Evolutionary conservation across 495 filamentous ascomycete species (phyloP).

Genomic region (Niebla homalea): DNA sequence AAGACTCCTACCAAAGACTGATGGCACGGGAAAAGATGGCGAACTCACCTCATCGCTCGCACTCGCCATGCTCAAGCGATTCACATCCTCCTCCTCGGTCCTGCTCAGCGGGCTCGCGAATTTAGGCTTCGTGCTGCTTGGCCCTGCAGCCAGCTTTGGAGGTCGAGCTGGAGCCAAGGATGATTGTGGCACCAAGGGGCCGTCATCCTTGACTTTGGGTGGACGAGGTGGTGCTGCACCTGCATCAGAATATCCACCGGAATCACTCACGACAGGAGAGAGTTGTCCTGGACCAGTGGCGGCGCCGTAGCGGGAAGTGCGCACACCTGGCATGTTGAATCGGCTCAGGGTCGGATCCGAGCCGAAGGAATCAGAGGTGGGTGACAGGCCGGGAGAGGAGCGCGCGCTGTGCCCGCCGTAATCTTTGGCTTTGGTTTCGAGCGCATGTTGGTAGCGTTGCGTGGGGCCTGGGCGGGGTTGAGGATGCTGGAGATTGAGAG

Average conservation of each 20-base stretch:
- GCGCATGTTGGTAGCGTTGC: slow-evolving; percentile 62
- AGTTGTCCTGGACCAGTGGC: slow-evolving; percentile 26
- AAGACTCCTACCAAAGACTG: no score
- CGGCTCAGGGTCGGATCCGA: slow-evolving; percentile 40
- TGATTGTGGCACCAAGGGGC: slow-evolving; percentile 27
- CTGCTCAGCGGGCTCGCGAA: slow-evolving; percentile 20
- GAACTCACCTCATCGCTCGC: slow-evolving; percentile 10
- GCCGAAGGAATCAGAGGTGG: slow-evolving; percentile 61
- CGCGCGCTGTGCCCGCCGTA: slow-evolving; percentile 29
- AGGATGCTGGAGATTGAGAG: slow-evolving; percentile 77
- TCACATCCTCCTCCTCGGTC: slow-evolving; percentile 14
- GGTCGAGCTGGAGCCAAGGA: slow-evolving; percentile 26
- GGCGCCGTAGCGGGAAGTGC: slow-evolving; percentile 29
- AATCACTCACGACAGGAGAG: slow-evolving; percentile 34
- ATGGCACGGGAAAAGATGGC: no score
- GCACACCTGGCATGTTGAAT: slow-evolving; percentile 19
- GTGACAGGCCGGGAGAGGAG: slow-evolving; percentile 43
- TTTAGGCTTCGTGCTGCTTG: slow-evolving; percentile 22
- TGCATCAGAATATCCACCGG: slow-evolving; percentile 31
- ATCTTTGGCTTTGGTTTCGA: slow-evolving; percentile 66
- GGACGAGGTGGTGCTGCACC: slow-evolving; percentile 33
- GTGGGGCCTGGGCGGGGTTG: slow-evolving; percentile 78
- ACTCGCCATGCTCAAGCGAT: slow-evolving; percentile 13
- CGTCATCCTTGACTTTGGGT: slow-evolving; percentile 40
- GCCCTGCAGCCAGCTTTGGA: slow-evolving; percentile 25